Evolutionary conservation across 208 protist genomes (phyloP), one percentile per base, ranked within the genome.

Genomic region (Leishmania lainsoni): DNA sequence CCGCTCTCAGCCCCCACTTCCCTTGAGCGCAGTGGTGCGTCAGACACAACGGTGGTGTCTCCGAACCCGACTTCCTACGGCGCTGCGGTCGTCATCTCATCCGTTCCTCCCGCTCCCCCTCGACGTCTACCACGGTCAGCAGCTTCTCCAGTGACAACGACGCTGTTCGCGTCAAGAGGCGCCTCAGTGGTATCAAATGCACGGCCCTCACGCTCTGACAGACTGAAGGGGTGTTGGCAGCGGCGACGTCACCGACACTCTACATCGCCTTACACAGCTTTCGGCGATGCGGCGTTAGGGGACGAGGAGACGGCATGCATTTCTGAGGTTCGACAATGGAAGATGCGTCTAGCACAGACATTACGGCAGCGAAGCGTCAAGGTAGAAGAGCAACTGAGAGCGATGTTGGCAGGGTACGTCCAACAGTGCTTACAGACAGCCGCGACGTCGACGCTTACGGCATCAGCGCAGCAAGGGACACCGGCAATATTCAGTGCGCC

Each of bases 261-360:
- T 22, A 71, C 20, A 32, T 56, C 32, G 17, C 26, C n/a, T 35
- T 71, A 39, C 48, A 49, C 45, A 56, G 9, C 29, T 35, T 3
- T 56, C 26, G 48, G n/a, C 70, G 4, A 14, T 56, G 48, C 20
- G 48, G n/a, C 20, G n/a, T 17, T 22, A 56, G n/a, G n/a, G 45
- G 51, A 26, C 8, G 72, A 56, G 52, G 72, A 63, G 29, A 22
- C 26, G 26, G 6, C 12, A 39, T 12, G 29, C 5, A 10, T 32
- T 42, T 14, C 2, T 5, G 45, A 61, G 63, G 72, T 82, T 48
- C 71, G 22, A 16, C 56, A 29, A 32, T 82, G 79, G 79, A 76
- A 32, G 49, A n/a, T 45, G 6, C 17, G 71, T 22, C 63, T 82
- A 22, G n/a, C 54, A 14, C 9, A 17, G 49, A 82, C 49, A 14